These are phyloP conservation scores for Solidago caesia DNA, from an alignment of 129 eudicot species.

Conservation along the genomic window DNA sequence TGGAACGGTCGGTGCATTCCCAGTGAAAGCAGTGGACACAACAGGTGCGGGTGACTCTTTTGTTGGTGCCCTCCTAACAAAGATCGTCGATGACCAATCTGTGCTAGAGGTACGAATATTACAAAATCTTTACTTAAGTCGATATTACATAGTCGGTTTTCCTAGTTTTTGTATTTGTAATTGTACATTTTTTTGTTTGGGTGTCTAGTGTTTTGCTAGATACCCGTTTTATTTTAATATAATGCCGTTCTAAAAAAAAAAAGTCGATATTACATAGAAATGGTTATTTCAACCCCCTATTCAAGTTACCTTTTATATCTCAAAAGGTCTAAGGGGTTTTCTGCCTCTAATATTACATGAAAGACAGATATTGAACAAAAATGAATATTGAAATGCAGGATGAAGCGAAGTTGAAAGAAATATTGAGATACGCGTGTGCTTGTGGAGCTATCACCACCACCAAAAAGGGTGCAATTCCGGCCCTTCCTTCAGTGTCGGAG, in stretches of 20 bases:
- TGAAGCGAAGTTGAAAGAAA: slow-evolving; percentile 65
- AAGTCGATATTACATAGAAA: neutral
- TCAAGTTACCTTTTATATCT: neutral
- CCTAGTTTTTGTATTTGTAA: no score
- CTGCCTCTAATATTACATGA: neutral
- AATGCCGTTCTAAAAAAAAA: no score
- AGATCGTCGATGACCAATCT: slow-evolving; percentile 69
- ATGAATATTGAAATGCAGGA: slow-evolving; percentile 39
- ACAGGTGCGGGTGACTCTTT: slow-evolving; percentile 98
- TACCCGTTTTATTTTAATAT: no score
- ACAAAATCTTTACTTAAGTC: neutral
- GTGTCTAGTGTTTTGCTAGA: no score
- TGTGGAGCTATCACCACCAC: slow-evolving; percentile 98
- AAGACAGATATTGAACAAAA: no score
- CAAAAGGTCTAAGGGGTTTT: neutral
- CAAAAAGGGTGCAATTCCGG: slow-evolving; percentile 97
- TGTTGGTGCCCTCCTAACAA: slow-evolving; percentile 85
- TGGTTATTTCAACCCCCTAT: neutral
- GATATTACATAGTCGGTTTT: neutral
- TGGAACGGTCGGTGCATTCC: slow-evolving; percentile 62
- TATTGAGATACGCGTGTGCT: slow-evolving; percentile 69
- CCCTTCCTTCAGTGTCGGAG: slow-evolving; percentile 76
- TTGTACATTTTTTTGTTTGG: no score
- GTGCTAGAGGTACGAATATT: slow-evolving; percentile 49
- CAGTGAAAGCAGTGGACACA: slow-evolving; percentile 83